A percentile compares a stretch with the other conserved stretches of the same genome.
These are phyloP conservation scores for Rosa multiflora DNA, from an alignment of 306 rosid genomes.

Conservation along the genomic window DNA sequence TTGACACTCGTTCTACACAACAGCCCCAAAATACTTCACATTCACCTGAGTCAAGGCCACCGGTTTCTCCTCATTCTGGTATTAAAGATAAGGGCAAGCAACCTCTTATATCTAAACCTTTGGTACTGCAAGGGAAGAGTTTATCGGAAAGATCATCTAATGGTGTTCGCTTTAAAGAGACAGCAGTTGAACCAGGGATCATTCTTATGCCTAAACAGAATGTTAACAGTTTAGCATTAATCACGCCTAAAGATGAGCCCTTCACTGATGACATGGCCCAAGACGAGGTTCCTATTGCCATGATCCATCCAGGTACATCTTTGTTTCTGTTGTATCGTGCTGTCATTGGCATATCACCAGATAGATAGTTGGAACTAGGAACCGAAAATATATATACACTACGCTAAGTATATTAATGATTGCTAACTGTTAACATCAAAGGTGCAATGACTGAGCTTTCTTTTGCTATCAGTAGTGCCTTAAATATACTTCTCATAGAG, in stretches of 20 bases:
- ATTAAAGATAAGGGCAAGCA: conserved; percentile 64
- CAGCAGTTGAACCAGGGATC: conserved; percentile 36
- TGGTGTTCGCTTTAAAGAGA: conserved; percentile 38
- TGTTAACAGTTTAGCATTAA: conserved; percentile 30
- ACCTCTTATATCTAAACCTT: conserved; percentile 34
- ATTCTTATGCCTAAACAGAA: conserved; percentile 28
- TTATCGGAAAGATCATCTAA: conserved; percentile 29
- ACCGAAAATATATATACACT: too few species aligned
- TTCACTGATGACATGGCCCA: conserved; percentile 41
- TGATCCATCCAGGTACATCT: conserved; percentile 60
- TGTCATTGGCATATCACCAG: background rate
- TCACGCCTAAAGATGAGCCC: conserved; percentile 90
- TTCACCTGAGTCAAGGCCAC: conserved; percentile 28
- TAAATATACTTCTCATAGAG: background rate
- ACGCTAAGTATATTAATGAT: background rate
- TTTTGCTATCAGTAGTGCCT: background rate
- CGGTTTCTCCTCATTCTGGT: conserved; percentile 29
- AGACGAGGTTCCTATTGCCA: conserved; percentile 52
- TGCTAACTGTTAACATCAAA: background rate
- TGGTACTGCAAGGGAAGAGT: conserved; percentile 31
- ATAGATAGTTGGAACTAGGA: conserved; percentile 9
- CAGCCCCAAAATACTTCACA: conserved; percentile 30
- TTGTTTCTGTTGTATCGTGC: background rate
- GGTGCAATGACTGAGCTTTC: background rate
- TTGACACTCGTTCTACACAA: conserved; percentile 33